These are phyloP conservation scores for Cutaneotrichosporon dermatis DNA, from an alignment of 1,284 basidiomycete genomes.

Conservation along the genomic window DNA sequence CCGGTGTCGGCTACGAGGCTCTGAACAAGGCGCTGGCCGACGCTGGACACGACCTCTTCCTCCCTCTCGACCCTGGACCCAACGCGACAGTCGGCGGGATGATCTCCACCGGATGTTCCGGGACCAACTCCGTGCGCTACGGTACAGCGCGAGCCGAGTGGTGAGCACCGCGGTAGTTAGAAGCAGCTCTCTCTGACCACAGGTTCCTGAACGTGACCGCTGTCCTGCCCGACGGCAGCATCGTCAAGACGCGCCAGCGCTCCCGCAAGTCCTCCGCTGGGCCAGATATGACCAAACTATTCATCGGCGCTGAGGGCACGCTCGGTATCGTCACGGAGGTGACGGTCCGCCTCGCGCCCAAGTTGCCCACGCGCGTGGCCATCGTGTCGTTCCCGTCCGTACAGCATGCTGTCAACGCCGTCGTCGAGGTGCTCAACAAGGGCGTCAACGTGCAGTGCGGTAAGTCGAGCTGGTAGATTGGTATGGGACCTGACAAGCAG, in stretches of 20 bases:
- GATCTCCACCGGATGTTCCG: constrained; percentile 64
- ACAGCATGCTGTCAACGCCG: constrained; percentile 61
- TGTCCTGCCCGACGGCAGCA: constrained; percentile 78
- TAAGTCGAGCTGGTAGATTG: constrained; percentile 17
- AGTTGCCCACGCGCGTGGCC: constrained; percentile 61
- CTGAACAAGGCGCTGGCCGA: constrained; percentile 69
- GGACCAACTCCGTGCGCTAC: constrained; percentile 78
- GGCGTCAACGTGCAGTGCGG: constrained; percentile 49
- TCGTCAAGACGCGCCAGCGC: constrained; percentile 82
- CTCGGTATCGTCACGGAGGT: constrained; percentile 87
- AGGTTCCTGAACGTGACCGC: constrained; percentile 56
- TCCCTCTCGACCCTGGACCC: constrained; percentile 64
- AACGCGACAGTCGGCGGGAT: constrained; percentile 85
- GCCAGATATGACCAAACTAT: constrained; percentile 81
- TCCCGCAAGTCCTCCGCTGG: constrained; percentile 83
- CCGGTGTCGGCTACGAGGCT: constrained; percentile 75
- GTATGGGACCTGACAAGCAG: constrained; percentile 48
- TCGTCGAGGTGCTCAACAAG: constrained; percentile 55
- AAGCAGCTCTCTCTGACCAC: neutral
- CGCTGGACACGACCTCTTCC: constrained; percentile 72
- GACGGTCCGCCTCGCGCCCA: constrained; percentile 71
- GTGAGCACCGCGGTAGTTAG: constrained; percentile 50
- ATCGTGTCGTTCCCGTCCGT: constrained; percentile 52
- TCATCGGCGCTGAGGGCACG: constrained; percentile 90
- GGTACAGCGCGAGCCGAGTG: constrained; percentile 76